Base-by-base conservation (phyloP, 2,329 filamentous ascomycete genomes). In the Metarhizium brunneum region DNA sequence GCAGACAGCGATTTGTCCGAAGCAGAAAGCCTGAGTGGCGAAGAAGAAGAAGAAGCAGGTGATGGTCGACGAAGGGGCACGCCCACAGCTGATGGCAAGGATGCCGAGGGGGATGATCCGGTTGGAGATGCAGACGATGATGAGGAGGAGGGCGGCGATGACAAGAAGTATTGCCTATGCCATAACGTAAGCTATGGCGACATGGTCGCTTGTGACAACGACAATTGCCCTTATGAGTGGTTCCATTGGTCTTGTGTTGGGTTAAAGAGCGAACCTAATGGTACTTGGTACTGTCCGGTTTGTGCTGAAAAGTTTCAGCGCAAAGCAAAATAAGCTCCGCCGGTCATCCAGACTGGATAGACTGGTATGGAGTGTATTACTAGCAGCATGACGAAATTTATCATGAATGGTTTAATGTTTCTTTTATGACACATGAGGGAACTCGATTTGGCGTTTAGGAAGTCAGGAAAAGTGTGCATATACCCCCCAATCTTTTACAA, bases 191-290 rank as follows among this genome's bases (percentile, higher is more conserved):
- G 87, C 69, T 91, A 88, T 66, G 89, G 89, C 58, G 87, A 92
- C 66, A 94, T 94, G 89, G 88, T 94, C 60, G 89, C 88, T 35
- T 94, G 89, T 73, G 89, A 94, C 74, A 92, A 92, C 69, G 84
- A 87, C 56, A 80, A 85, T 61, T 94, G 89, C 70, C 84, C 85
- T 50, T 88, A 83, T 65, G 88, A 94, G 72, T 94, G 89, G 89
- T 94, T 94, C 69, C 89, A 94, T 72, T 94, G 88, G 87, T 84
- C 76, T 47, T 87, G 84, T 63, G 84, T 87, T 52, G 82, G 83
- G 20, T 75, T 87, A 36, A 86, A 84, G 69, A 85, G 80, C 63
- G 84, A 86, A 66, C 84, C 84, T 7, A 81, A 81, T 55, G 84
- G 84, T 36, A 84, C 77, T 29, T 87, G 84, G 84, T 86, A 81